phyloP scores from a whole-genome alignment of 2,329 filamentous ascomycete species.

The Talaromyces pinophilus region DNA sequence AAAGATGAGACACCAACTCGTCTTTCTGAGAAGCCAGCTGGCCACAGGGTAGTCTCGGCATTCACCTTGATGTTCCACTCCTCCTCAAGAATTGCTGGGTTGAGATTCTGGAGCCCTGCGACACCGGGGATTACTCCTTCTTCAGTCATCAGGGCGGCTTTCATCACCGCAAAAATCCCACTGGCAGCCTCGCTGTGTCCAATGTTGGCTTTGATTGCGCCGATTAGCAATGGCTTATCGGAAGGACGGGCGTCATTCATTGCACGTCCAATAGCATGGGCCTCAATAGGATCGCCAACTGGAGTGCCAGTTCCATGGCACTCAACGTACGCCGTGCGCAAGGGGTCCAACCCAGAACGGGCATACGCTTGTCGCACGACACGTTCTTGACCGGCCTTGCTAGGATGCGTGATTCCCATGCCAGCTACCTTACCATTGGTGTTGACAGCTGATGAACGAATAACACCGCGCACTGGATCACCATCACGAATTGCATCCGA shows the following conservation, averaged over 20 bases:
- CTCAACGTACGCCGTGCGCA: slow-evolving; percentile 29
- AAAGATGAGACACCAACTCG: slow-evolving; percentile 47
- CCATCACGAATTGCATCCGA: slow-evolving; percentile 48
- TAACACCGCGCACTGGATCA: slow-evolving; percentile 44
- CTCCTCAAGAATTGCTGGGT: slow-evolving; percentile 28
- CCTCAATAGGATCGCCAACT: slow-evolving; percentile 31
- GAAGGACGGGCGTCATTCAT: not conserved
- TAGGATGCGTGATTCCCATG: slow-evolving; percentile 28
- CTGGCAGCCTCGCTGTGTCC: slow-evolving; percentile 38
- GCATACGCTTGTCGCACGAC: slow-evolving; percentile 41
- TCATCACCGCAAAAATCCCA: slow-evolving; percentile 32
- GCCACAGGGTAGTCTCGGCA: slow-evolving; percentile 24
- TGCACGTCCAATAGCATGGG: slow-evolving; percentile 9
- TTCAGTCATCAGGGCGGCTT: slow-evolving; percentile 35
- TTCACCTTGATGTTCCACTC: slow-evolving; percentile 30
- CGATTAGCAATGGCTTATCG: slow-evolving; percentile 27
- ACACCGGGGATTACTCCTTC: not conserved
- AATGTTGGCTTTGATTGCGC: slow-evolving; percentile 36
- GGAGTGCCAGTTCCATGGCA: slow-evolving; percentile 42
- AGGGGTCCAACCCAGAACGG: too few species aligned
- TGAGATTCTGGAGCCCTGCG: slow-evolving; percentile 20
- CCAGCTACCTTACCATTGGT: not conserved
- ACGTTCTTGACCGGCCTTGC: slow-evolving; percentile 39
- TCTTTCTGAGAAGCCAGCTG: slow-evolving; percentile 25
- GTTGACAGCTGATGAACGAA: slow-evolving; percentile 25